phyloP scores from a whole-genome alignment of 2,329 filamentous ascomycete species.

The Rhynchosporium agropyri region DNA sequence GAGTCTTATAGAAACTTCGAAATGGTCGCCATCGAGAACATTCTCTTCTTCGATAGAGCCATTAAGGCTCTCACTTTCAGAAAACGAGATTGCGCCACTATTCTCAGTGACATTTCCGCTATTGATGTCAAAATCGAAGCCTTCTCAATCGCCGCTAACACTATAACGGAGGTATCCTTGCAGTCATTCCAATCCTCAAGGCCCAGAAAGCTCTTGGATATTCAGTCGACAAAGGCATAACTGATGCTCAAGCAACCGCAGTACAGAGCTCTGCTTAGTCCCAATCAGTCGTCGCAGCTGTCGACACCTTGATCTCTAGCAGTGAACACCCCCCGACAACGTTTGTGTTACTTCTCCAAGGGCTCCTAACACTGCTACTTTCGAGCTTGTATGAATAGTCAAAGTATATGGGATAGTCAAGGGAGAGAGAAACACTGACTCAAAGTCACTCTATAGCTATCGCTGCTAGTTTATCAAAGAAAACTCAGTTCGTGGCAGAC shows the following conservation, averaged over 20 bases:
- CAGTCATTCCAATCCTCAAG: constrained; percentile 14
- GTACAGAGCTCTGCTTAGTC: constrained; percentile 25
- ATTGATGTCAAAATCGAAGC: constrained; percentile 50
- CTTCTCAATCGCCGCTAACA: constrained; percentile 49
- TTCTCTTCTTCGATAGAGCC: constrained; percentile 26
- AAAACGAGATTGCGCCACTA: constrained; percentile 21
- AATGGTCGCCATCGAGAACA: constrained; percentile 30
- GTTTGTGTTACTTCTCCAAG: not conserved
- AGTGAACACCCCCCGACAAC: not conserved
- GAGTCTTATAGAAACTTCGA: not conserved
- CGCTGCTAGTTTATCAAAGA: constrained; percentile 24
- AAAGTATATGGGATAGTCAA: too few species aligned
- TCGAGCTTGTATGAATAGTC: not conserved
- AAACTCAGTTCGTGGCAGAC: constrained; percentile 21
- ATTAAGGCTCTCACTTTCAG: constrained; percentile 23
- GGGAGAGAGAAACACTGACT: not conserved
- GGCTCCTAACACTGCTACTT: not conserved
- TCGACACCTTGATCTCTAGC: constrained; percentile 17
- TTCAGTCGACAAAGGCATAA: constrained; percentile 21
- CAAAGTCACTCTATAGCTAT: constrained; percentile 8
- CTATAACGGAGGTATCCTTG: constrained; percentile 38
- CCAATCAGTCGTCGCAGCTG: constrained; percentile 15
- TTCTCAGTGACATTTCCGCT: constrained; percentile 40
- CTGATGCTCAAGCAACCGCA: constrained; percentile 21
- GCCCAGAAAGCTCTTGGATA: constrained; percentile 21